Evolutionary conservation across 768 basidiomycete species (phyloP).

Genomic region (Boletus subparvulus): DNA sequence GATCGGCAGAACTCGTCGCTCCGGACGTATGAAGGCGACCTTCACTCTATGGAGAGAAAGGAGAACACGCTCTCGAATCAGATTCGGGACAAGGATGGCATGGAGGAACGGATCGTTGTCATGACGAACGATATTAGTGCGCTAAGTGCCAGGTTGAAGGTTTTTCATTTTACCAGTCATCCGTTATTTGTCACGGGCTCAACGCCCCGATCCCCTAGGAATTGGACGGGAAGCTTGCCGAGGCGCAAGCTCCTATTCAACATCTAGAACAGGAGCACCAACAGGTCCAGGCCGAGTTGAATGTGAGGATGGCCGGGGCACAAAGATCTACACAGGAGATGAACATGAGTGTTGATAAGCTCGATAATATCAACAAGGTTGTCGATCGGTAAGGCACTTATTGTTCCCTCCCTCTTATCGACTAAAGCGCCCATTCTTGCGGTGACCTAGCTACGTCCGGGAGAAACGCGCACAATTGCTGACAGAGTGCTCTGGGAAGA

Average conservation of each 20-base stretch:
- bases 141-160: conserved; percentile 51
- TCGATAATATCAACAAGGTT: conserved; percentile 57
- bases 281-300: conserved; percentile 49
- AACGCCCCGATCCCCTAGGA: conserved; percentile 43
- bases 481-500: conserved; percentile 54
- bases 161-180: conserved; percentile 18
- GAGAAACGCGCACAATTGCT: conserved; percentile 62
- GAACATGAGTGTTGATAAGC: conserved; percentile 60
- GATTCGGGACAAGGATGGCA: conserved; percentile 54
- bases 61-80: conserved; percentile 57
- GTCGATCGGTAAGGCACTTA: conserved; percentile 55
- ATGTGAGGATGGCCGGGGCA: conserved; percentile 47
- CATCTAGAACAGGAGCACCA: conserved; percentile 57
- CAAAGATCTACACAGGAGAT: conserved; percentile 62
- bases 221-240: conserved; percentile 56
- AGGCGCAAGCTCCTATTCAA: conserved; percentile 65
- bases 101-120: conserved; percentile 55
- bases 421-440: neutral
- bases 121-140: conserved; percentile 58
- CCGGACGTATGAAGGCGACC: conserved; percentile 55
- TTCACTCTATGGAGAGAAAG: conserved; percentile 62
- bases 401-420: neutral
- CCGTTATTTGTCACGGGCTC: neutral
- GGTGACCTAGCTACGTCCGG: conserved; percentile 62
- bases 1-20: conserved; percentile 57